Base-by-base conservation (phyloP, 2,329 filamentous ascomycete species). In the Davidsoniella neocaledoniae region DNA sequence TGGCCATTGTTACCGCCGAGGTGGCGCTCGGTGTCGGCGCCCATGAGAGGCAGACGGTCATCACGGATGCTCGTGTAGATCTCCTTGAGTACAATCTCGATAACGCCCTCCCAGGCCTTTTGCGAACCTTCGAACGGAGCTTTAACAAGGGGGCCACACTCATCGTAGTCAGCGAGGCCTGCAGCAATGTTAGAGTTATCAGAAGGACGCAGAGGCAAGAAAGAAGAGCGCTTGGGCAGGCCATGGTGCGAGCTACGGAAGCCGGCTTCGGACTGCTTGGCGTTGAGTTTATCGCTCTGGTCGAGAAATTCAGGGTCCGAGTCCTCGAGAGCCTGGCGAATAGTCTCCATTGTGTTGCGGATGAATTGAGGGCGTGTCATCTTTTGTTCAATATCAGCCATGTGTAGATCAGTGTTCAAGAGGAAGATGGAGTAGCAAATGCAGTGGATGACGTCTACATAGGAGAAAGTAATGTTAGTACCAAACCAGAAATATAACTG, bases 321-420 rank as follows among this genome's bases (percentile, higher is more conserved):
- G 57, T 94, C 86, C 38, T 73, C 69, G 8, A 87, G 73, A 10
- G 85, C 80, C 45, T 86, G 79, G 52, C 77, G 78, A 54, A 98
- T 84, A 0, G 90, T 94, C 0, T 84, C 83, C 71, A 96, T 81
- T 4, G 91, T 95, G 61, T 98, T 98, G 65, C 93, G 94, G 61
- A 98, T 77, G 60, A 96, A 98, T 60, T 96, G 90, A 55, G 74
- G 81, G 50, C 84, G 79, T 1, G 90, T 96, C 91, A 98, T 98
- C 68, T 94, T 94, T 58, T 84, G 79, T 54, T 94, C 87, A 57
- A 96, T 94, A 60, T 96, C 88, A 52, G 90, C 91, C 59, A 96
- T 65, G 60, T 98, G 90, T 50, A 98, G 70, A 67, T 98, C 91
- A 33, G 91, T 98, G 60, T 98, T 98, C 55, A 98, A 73, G 9